These are phyloP conservation scores for Suhomyces sp. DNA, from an alignment of 805 yeast genomes.

Conservation along the genomic window DNA sequence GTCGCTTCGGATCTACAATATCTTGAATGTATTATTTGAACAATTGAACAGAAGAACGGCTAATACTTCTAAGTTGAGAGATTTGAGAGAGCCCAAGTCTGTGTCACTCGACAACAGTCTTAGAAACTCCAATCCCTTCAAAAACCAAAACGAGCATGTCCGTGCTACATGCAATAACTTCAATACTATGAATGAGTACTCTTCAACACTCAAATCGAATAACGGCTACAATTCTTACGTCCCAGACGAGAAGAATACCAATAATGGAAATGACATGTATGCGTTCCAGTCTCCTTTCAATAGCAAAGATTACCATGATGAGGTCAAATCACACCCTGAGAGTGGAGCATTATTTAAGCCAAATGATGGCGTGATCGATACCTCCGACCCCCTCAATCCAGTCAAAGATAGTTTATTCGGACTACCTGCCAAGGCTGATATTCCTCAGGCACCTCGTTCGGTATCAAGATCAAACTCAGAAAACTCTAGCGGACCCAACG, in stretches of 20 bases:
- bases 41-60: conserved; percentile 74
- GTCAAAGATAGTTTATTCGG: neutral
- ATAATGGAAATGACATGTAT: neutral
- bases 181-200: conserved; percentile 22
- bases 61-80: conserved; percentile 25
- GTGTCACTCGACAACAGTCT: neutral
- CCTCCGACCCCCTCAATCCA: neutral
- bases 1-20: conserved; percentile 74
- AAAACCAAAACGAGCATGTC: conserved; percentile 17
- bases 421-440: neutral
- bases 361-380: neutral
- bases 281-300: neutral
- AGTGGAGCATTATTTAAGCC: neutral
- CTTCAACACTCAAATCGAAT: neutral
- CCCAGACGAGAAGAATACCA: neutral
- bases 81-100: conserved; percentile 1
- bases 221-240: neutral
- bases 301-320: neutral
- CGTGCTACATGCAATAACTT: conserved; percentile 26
- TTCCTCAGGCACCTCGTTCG: neutral
- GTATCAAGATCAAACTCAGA: neutral
- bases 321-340: neutral
- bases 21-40: conserved; percentile 76
- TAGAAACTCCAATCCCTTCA: conserved; percentile 6
- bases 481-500: neutral